Evolutionary conservation across 768 basidiomycete genomes (phyloP), one percentile per base, ranked within the genome.

Genomic region (Mycena filopes): DNA sequence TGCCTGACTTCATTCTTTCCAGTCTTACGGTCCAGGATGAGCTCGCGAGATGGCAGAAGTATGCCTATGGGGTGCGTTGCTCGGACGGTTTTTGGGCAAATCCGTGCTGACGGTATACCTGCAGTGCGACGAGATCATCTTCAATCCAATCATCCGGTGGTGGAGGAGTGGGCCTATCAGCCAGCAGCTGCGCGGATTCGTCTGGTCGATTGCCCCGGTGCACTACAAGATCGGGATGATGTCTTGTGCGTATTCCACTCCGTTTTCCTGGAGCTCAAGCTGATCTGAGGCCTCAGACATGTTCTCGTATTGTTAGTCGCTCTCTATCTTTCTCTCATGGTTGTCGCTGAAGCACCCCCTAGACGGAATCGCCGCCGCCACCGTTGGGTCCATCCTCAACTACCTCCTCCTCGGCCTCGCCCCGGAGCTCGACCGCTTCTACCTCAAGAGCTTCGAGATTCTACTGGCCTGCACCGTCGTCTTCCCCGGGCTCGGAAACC

Each of bases 21-120:
- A 55, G 54, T 43, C 25, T 23, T 0, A 54, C 53, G 15, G 53
- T 54, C 38, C 38, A 41, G 41, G 95, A 97, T 75, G 95, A 97
- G 75, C 76, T 97, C 21, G 94, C 94, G 49, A 78, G 95, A 12
- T 96, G 95, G 95, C 93, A 96, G 69, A 97, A 96, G 67, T 84
- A 84, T 62, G 83, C 84, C 4, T 86, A 84, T 77, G 85, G 83
- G 83, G 50, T 51, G 76, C 73, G 48, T 25, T 28, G 54, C 5
- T 51, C 23, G 41, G 38, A 45, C 8, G 41, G 42, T 33, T 9
- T 55, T 8, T 54, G 23, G 43, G 57, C 40, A 11, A 8, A 5
- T 10, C 41, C 38, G 12, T 51, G 54, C 63, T 59, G 29, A 42
- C 36, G 38, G n/a, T n/a, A 62, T 72, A 25, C 5, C 36, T 41